Evolutionary conservation across 441 rosid species (phyloP).

Genomic region (Mallotus repandus): DNA sequence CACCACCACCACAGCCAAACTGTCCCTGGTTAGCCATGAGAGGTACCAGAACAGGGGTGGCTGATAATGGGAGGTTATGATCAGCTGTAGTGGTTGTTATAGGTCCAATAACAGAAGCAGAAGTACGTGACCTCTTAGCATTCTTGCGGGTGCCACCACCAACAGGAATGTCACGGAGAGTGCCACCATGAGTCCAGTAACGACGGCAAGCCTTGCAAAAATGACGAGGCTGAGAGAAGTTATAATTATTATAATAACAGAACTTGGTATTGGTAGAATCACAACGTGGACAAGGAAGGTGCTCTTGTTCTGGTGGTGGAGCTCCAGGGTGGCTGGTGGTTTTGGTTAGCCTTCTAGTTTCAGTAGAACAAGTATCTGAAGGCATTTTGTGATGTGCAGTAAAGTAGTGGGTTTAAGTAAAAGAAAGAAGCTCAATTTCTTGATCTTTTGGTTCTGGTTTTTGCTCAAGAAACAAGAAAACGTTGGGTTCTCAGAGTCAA

Average conservation of each 20-base stretch:
- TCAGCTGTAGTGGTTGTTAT: constrained; percentile 15
- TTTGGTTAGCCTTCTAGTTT: constrained; percentile 36
- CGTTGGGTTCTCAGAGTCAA: neutral
- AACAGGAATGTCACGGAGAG: constrained; percentile 81
- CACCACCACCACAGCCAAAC: constrained; percentile 32
- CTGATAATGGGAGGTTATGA: constrained; percentile 33
- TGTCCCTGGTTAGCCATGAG: constrained; percentile 39
- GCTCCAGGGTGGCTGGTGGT: constrained; percentile 25
- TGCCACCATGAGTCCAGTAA: constrained; percentile 96
- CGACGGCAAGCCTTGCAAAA: constrained; percentile 95
- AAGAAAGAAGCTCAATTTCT: neutral
- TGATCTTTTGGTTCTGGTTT: neutral
- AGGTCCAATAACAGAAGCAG: constrained; percentile 24
- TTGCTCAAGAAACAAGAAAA: neutral
- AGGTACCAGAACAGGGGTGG: constrained; percentile 48
- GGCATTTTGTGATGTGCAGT: constrained; percentile 30
- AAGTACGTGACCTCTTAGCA: constrained; percentile 70
- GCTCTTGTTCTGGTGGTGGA: constrained; percentile 61
- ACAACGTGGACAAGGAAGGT: constrained; percentile 87
- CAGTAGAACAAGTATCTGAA: constrained; percentile 38
- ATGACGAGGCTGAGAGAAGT: constrained; percentile 94
- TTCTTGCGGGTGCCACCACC: constrained; percentile 84
- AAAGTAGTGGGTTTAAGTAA: neutral
- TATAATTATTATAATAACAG: constrained; percentile 96
- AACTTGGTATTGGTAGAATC: constrained; percentile 87